phyloP scores from a whole-genome alignment of 1,139 yeast genomes.

The Yamadazyma epiphylla region DNA sequence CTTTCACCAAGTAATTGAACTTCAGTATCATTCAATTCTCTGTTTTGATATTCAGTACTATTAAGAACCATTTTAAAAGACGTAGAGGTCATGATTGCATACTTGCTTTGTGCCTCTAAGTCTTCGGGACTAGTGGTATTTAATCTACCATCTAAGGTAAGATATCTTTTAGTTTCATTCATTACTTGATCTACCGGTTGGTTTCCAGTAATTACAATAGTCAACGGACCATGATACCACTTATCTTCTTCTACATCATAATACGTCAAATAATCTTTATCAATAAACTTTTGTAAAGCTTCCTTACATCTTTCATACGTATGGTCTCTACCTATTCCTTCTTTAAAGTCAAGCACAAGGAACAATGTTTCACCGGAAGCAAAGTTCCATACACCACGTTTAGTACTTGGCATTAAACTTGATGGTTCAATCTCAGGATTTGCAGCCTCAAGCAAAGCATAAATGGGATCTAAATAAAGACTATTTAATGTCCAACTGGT shows the following conservation, averaged over 20 bases:
- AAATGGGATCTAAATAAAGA: constrained; percentile 54
- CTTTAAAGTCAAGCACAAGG: constrained; percentile 40
- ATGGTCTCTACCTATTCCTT: constrained; percentile 26
- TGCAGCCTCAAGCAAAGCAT: constrained; percentile 42
- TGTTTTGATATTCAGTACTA: constrained; percentile 6
- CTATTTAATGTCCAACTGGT: constrained; percentile 40
- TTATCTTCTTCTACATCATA: constrained; percentile 23
- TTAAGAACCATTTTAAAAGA: constrained; percentile 29
- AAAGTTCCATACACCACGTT: constrained; percentile 33
- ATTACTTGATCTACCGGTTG: constrained; percentile 30
- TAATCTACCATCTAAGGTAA: constrained; percentile 37
- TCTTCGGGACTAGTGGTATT: constrained; percentile 12
- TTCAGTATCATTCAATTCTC: constrained; percentile 21
- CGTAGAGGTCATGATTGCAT: constrained; percentile 35
- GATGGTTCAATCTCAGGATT: constrained; percentile 23
- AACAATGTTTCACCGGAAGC: constrained; percentile 35
- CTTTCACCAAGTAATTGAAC: constrained; percentile 15
- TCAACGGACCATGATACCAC: constrained; percentile 30
- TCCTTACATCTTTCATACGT: constrained; percentile 30
- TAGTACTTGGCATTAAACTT: constrained; percentile 10
- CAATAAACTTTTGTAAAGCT: constrained; percentile 29
- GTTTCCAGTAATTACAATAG: constrained; percentile 40
- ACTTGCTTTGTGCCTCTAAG: constrained; percentile 20
- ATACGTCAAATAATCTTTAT: constrained; percentile 29
- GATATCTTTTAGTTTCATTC: constrained; percentile 25